phyloP scores from a whole-genome alignment of 805 yeast genomes.

The Kodamaea sagamina region DNA sequence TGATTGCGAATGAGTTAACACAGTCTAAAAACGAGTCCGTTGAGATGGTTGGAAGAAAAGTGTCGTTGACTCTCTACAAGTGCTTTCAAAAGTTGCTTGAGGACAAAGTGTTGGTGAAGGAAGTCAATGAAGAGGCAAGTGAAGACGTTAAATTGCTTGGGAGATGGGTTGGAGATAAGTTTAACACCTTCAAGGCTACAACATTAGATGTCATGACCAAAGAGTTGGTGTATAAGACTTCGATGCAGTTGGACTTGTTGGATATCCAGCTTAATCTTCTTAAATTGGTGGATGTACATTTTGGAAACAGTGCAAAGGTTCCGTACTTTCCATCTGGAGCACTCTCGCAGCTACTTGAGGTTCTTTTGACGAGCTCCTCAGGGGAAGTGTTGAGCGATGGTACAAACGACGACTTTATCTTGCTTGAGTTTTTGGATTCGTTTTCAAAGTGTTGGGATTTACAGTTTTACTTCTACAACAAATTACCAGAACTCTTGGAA shows the following conservation, averaged over 20 bases:
- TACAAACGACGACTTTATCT: constrained; percentile 47
- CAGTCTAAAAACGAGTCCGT: constrained; percentile 21
- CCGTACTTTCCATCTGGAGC: constrained; percentile 68
- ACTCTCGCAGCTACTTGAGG: constrained; percentile 43
- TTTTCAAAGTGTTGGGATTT: constrained; percentile 70
- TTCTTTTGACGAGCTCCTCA: constrained; percentile 30
- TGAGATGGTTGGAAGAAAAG: constrained; percentile 40
- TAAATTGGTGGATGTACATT: constrained; percentile 54
- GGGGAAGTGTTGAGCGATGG: constrained; percentile 48
- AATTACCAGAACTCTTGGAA: constrained; percentile 31
- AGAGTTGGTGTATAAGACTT: constrained; percentile 45
- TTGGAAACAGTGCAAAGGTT: constrained; percentile 60
- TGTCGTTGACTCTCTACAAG: constrained; percentile 44
- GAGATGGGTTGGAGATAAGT: constrained; percentile 63
- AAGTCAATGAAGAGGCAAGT: constrained; percentile 30
- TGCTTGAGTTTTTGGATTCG: constrained; percentile 57
- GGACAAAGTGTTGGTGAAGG: constrained; percentile 39
- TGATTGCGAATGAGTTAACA: constrained; percentile 21
- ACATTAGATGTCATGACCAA: constrained; percentile 45
- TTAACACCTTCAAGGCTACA: constrained; percentile 51
- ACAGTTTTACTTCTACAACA: constrained; percentile 69
- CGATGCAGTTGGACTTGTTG: constrained; percentile 53
- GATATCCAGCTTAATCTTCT: constrained; percentile 59
- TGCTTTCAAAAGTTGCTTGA: constrained; percentile 52
- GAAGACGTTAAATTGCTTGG: constrained; percentile 53